A percentile compares a stretch with the other conserved stretches of the same genome.
Evolutionary conservation across 2,329 filamentous ascomycete species (phyloP).

Genomic region (Alternaria panax): DNA sequence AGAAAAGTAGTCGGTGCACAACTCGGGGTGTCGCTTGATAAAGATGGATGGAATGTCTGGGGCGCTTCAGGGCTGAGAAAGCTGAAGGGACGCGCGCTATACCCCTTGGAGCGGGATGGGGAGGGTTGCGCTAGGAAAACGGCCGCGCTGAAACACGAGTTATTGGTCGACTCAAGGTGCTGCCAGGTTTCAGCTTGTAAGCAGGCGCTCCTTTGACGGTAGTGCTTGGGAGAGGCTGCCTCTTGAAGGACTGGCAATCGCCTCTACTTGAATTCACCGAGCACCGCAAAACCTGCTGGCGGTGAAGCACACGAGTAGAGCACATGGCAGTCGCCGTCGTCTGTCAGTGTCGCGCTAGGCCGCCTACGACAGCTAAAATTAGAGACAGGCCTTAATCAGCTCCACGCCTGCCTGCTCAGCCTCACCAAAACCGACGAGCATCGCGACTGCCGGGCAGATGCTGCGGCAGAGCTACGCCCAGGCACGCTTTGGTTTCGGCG

Average conservation of each 20-base stretch:
- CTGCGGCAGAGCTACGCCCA: neutral
- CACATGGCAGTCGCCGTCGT: slow-evolving; percentile 6
- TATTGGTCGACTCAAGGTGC: slow-evolving; percentile 19
- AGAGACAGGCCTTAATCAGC: slow-evolving; percentile 28
- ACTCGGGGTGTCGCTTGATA: slow-evolving; percentile 36
- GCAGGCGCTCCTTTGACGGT: slow-evolving; percentile 32
- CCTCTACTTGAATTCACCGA: slow-evolving; percentile 4
- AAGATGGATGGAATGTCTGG: slow-evolving; percentile 32
- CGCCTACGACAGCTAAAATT: slow-evolving; percentile 30
- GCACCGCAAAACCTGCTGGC: slow-evolving; percentile 10
- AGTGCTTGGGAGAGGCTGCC: slow-evolving; percentile 18
- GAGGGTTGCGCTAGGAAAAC: slow-evolving; percentile 26
- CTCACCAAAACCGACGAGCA: slow-evolving; percentile 23
- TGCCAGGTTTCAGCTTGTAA: slow-evolving; percentile 29
- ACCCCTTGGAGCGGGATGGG: slow-evolving; percentile 15
- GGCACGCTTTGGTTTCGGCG: neutral
- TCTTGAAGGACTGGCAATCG: slow-evolving; percentile 13
- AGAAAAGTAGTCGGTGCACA: slow-evolving; percentile 27
- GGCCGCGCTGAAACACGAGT: slow-evolving; percentile 32
- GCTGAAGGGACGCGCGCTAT: slow-evolving; percentile 19
- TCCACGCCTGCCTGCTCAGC: slow-evolving; percentile 34
- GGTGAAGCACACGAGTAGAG: slow-evolving; percentile 19
- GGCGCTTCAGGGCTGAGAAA: slow-evolving; percentile 26
- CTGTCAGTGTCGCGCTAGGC: slow-evolving; percentile 25
- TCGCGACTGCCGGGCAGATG: slow-evolving; percentile 5